Evolutionary conservation across 768 basidiomycete genomes (phyloP).

Genomic region (Lentinula sp.): DNA sequence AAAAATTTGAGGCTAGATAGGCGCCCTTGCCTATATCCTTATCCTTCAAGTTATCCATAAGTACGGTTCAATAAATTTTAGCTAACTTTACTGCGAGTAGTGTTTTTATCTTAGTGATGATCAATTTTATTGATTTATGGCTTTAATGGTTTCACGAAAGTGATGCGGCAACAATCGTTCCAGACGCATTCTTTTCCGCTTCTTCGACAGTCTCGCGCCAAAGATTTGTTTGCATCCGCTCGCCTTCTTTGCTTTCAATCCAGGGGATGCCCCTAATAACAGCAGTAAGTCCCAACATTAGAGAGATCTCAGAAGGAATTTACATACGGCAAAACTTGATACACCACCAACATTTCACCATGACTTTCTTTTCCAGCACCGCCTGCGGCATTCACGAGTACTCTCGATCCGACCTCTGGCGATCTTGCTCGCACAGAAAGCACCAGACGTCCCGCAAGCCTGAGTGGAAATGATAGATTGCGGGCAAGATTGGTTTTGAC

Average conservation of each 20-base stretch:
- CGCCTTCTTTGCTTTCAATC: conserved; percentile 5
- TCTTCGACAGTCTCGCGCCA: conserved; percentile 13
- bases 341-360: conserved; percentile 11
- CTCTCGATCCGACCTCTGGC: conserved; percentile 11
- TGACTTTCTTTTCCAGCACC: conserved; percentile 11
- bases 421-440: conserved; percentile 6
- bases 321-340: conserved; percentile 4
- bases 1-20: not conserved
- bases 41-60: too few species aligned
- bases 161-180: not conserved
- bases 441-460: not conserved
- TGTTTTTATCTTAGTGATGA: too few species aligned
- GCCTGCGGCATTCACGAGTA: conserved; percentile 10
- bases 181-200: conserved; percentile 5
- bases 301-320: not conserved
- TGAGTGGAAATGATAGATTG: conserved; percentile 4
- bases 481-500: conserved; percentile 10
- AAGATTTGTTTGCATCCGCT: conserved; percentile 9
- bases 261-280: conserved; percentile 5
- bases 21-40: too few species aligned
- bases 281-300: not conserved
- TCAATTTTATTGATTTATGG: too few species aligned
- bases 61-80: too few species aligned
- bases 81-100: too few species aligned
- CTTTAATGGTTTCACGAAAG: not conserved